Base-by-base conservation (phyloP, 176 grass and related monocot species). In the Calamus simplicifolius region DNA sequence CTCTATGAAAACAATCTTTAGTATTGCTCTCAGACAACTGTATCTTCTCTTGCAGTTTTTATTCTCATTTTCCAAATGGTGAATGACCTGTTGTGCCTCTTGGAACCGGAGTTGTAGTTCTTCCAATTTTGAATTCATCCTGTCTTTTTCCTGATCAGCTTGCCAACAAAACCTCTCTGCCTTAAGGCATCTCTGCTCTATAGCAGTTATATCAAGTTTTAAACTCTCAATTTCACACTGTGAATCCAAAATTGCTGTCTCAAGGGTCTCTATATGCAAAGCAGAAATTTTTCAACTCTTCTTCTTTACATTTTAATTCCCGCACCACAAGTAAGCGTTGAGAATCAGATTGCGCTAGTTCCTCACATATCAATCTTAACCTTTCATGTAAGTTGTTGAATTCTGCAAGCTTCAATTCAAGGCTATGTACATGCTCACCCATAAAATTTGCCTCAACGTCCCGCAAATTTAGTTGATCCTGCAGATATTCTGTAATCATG, bases 141-240 rank as follows among this genome's bases (percentile, higher is more conserved):
- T 72, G 48, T 21, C 29, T 73, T 82, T 75, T 28, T 89, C 59
- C 28, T 75, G 53, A 30, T 63, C 67, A 54, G 53, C 58, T 82
- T 79, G 74, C 35, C 69, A 78, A 21, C 43, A 43, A 61, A 69
- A 75, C 25, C 67, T 79, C 21, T 79, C 81, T 2, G 70, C 71
- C 38, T 89, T 72, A 70, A 75, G 74, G 38, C 82, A 66, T 70
- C 81, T 88, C 73, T 91, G 80, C 54, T 97, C 87, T 76, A 85
- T 38, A 66, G 79, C 82, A 82, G 84, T 88, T 66, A 88, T 58
- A 38, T 97, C 92, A 75, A 97, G 92, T 76, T 91, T 97, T 74
- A 97, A 88, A 75, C 87, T 88, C 78, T 97, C 92, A 61, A 90
- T 78, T 81, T 97, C 92, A 60, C 92, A 97, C 73, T 91, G 92